A percentile compares a stretch with the other conserved stretches of the same genome.
phyloP scores from a whole-genome alignment of 73 alveolate species.

The Halteria grandinella region DNA sequence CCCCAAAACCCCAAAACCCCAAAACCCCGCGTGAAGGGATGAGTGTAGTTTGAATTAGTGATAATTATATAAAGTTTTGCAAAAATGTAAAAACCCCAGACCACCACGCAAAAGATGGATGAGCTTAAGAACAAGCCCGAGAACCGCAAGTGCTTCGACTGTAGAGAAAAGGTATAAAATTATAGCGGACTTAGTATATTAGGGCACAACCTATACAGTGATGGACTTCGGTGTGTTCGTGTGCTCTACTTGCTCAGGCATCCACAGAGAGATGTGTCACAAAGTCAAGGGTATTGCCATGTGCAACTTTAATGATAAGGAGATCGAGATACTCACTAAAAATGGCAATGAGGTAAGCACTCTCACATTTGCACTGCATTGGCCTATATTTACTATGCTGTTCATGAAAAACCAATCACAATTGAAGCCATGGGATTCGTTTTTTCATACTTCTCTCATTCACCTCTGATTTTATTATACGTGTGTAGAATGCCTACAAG shows the following conservation, averaged over 20 bases:
- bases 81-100: conserved; percentile 5
- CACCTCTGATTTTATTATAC: conserved; percentile 40
- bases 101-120: conserved; percentile 20
- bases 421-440: neutral
- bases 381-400: neutral
- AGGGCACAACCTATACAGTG: conserved; percentile 85
- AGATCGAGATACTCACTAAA: conserved; percentile 73
- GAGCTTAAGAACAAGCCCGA: conserved; percentile 62
- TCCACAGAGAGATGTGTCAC: conserved; percentile 86
- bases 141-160: conserved; percentile 83
- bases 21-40: neutral
- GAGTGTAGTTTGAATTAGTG: neutral
- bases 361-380: too few species aligned
- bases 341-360: conserved; percentile 68
- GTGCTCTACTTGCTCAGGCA: conserved; percentile 90
- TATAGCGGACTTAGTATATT: neutral
- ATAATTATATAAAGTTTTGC: neutral
- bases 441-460: too few species aligned
- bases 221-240: conserved; percentile 90
- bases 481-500: conserved; percentile 51
- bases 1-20: conserved; percentile 38
- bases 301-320: conserved; percentile 84
- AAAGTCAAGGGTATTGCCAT: conserved; percentile 94
- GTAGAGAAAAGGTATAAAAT: conserved; percentile 69
- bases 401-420: neutral